Evolutionary conservation across 768 basidiomycete species (phyloP).

Genomic region (Xerocomellus intermedius): DNA sequence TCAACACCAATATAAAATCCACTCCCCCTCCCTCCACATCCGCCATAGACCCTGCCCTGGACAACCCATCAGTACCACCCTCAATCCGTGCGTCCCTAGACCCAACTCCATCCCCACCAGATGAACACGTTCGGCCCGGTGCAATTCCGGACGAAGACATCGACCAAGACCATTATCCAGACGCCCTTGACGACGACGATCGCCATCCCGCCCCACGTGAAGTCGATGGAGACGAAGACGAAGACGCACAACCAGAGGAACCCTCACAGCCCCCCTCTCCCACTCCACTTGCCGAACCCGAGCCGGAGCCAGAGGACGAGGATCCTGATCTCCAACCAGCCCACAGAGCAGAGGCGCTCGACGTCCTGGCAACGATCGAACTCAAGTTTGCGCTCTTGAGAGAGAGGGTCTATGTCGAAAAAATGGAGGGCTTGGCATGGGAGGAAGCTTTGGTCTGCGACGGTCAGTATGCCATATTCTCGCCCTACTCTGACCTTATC

Average conservation of each 20-base stretch:
- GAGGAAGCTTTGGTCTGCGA: conserved; percentile 80
- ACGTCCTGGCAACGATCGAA: conserved; percentile 85
- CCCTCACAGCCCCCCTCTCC: conserved; percentile 27
- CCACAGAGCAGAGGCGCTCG: conserved; percentile 84
- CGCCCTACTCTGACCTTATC: not conserved
- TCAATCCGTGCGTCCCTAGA: conserved; percentile 20
- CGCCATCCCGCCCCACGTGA: conserved; percentile 18
- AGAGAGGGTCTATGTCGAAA: conserved; percentile 88
- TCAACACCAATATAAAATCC: conserved; percentile 14
- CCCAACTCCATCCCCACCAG: conserved; percentile 19
- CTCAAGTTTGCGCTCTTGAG: conserved; percentile 87
- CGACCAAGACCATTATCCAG: conserved; percentile 19
- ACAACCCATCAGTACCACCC: conserved; percentile 18
- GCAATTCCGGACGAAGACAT: conserved; percentile 32
- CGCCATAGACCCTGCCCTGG: conserved; percentile 22
- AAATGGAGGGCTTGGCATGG: conserved; percentile 87
- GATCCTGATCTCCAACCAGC: conserved; percentile 77
- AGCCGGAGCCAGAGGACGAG: conserved; percentile 37
- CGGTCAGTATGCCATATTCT: conserved; percentile 46
- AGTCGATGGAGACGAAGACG: conserved; percentile 34
- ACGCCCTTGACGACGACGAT: conserved; percentile 24
- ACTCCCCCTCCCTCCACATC: conserved; percentile 9
- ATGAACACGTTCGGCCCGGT: conserved; percentile 9
- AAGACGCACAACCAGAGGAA: conserved; percentile 30
- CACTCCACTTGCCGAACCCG: conserved; percentile 24